Evolutionary conservation across 306 rosid genomes (phyloP), one percentile per base, ranked within the genome.

Genomic region (Hippophae gyantsensis): DNA sequence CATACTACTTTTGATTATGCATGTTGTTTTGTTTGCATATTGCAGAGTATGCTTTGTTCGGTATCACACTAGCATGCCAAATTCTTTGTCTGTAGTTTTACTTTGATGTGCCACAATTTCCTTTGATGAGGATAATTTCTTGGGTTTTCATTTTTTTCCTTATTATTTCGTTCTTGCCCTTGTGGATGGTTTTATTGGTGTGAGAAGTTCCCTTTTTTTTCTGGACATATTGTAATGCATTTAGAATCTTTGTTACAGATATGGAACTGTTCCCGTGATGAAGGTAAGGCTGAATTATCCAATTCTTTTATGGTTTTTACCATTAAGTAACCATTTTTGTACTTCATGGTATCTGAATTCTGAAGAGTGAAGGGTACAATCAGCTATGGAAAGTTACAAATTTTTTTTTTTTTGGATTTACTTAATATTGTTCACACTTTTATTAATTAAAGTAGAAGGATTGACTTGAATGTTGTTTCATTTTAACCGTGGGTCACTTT

Each of bases 261-360:
- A 87, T 87, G 97, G 97, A 84, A 90, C 13, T 90, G 97, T 69
- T 84, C 95, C 6, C 94, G 95, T 45, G 94, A 85, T 49, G 97
- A 90, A 87, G 97, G 97, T 90, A 74, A 50, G 54, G n/a, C 52
- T 1, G 13, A 13, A 48, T 2, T 51, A 58, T 49, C 63, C 23
- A 5, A 60, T 55, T 14, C 32, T 49, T 71, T 61, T 18, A 56
- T 18, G 40, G 14, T 41, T 4, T 32, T 32, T 65, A 38, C 52
- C 52, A 48, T 48, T 58, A 4, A 25, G 12, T 61, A 12, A 61
- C 27, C 12, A n/a, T 48, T 48, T 27, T 61, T 42, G 2, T 61
- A 46, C 13, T 46, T 46, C 50, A 2, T 46, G 5, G 38, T 32
- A 32, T 32, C 38, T 32, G 3, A 18, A 18, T 18, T 18, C 23